phyloP scores from a whole-genome alignment of 2,329 filamentous ascomycete genomes.

The Aaosphaeria arxii region DNA sequence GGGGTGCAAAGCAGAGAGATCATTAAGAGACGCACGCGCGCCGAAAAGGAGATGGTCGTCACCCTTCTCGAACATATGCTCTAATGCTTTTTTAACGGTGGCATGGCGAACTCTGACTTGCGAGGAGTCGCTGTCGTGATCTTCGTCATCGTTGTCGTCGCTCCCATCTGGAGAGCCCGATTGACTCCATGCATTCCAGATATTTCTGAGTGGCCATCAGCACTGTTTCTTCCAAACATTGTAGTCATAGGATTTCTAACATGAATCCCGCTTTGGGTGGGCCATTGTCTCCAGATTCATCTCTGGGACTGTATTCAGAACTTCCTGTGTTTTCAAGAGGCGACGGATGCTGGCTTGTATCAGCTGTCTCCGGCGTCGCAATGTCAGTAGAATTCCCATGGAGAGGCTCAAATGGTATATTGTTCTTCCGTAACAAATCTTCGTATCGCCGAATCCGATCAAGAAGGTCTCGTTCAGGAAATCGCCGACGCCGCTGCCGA shows the following conservation, averaged over 20 bases:
- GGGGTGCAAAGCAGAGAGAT: conserved; percentile 63
- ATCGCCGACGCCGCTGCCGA: conserved; percentile 58
- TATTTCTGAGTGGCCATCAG: conserved; percentile 32
- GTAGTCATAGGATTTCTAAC: conserved; percentile 13
- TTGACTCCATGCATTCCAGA: conserved; percentile 48
- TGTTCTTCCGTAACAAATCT: conserved; percentile 60
- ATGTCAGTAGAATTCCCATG: conserved; percentile 34
- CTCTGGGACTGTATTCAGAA: too few relatives aligned
- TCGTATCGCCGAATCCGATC: conserved; percentile 70
- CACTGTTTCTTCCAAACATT: too few relatives aligned
- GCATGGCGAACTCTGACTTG: conserved; percentile 34
- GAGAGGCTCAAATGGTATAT: conserved; percentile 67
- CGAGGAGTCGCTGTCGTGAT: conserved; percentile 19
- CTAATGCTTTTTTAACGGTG: conserved; percentile 47
- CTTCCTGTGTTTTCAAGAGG: too few relatives aligned
- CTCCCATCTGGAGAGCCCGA: background rate
- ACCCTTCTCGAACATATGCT: conserved; percentile 36
- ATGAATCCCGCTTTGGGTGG: conserved; percentile 3
- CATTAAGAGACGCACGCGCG: conserved; percentile 50
- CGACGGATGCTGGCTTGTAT: too few relatives aligned
- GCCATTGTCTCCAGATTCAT: conserved; percentile 8
- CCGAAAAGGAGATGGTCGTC: conserved; percentile 56
- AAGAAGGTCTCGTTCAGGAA: conserved; percentile 68
- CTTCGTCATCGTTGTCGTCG: conserved; percentile 20
- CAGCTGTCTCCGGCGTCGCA: too few relatives aligned